Base-by-base conservation (phyloP, 192 early-diverging fungal species). In the Pilobolus umbonatus region DNA sequence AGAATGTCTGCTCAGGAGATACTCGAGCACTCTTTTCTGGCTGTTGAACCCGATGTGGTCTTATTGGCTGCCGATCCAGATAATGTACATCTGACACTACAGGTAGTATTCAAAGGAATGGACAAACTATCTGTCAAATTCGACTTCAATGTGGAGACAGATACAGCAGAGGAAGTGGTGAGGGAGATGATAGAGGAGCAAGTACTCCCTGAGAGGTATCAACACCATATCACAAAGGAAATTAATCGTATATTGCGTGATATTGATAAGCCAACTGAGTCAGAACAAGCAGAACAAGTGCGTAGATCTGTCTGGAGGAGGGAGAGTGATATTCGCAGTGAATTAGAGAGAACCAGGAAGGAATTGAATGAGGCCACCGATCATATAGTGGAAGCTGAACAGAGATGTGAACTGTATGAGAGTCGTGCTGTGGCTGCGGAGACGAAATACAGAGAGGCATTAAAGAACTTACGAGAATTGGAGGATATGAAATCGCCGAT, bases 221-320 rank as follows among this genome's bases (percentile, higher is more conserved):
- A 90, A 51, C 76, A 87, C 25, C 76, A 89, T 6, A 90, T 91
- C 34, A 91, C 89, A 10, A 79, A 80, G 40, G 89, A 91, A 57
- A 90, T 91, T 46, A 91, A 91, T 67, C 80, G 87, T 57, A 90
- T 91, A 47, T 70, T 91, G 50, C 76, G 88, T 24, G 89, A 91
- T 42, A 63, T 90, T 67, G 80, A 76, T 52, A 86, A 78, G 40
- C 60, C 61, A n/a, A 48, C 51, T 17, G 56, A 46, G 28, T 56
- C 51, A 4, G 58, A 67, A 31, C 62, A 65, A 9, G 51, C 63
- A 4, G 52, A 71, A 6, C 43, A 71, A 25, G 53, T 28, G 15
- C 52, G 45, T 38, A 53, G 49, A 11, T 56, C 60, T 0, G 61
- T 73, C 24, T 73, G 71, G 71, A 52, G 71, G 43, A 62, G 71